Percentiles rank a stretch among this genome's conserved stretches.
Conservation (phyloP, 139 green algal genomes). For the Chlamydomonas urium region DNA sequence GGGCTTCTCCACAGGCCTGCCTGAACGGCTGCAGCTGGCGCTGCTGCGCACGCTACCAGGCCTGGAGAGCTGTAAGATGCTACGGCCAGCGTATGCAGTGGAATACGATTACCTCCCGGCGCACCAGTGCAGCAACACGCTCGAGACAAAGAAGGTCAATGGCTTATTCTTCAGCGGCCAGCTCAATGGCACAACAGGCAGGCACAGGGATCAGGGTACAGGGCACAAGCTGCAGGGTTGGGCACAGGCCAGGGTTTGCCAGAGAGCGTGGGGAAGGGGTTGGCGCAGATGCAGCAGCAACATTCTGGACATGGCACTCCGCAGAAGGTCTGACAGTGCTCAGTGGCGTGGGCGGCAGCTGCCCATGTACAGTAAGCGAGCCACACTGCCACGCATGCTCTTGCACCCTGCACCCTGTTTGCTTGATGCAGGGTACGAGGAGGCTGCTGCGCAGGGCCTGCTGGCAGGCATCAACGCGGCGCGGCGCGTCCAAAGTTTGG, state of each 20-base stretch:
- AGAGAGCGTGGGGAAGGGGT: too few species aligned
- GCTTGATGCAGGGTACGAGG: slow-evolving; percentile 87
- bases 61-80: slow-evolving; percentile 59
- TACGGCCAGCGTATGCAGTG: slow-evolving; percentile 94
- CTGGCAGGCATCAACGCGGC: slow-evolving; percentile 91
- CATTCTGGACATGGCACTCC: too few species aligned
- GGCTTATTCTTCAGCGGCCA: slow-evolving; percentile 96
- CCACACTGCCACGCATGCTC: too few species aligned
- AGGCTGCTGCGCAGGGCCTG: slow-evolving; percentile 89
- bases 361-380: too few species aligned
- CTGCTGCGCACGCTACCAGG: slow-evolving; percentile 92
- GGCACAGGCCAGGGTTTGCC: too few species aligned
- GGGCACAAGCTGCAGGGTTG: not conserved
- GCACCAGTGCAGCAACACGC: slow-evolving; percentile 76
- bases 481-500: slow-evolving; percentile 44
- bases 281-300: too few species aligned
- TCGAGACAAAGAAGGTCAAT: slow-evolving; percentile 87
- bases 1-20: slow-evolving; percentile 25
- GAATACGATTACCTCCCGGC: slow-evolving; percentile 99
- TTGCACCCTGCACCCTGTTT: not conserved
- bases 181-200: slow-evolving; percentile 95
- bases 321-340: too few species aligned
- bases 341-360: too few species aligned
- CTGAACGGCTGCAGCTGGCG: slow-evolving; percentile 86
- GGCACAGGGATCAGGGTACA: not conserved